phyloP scores from a whole-genome alignment of 345 rosid genomes.

The Eucalyptus dawsonii region DNA sequence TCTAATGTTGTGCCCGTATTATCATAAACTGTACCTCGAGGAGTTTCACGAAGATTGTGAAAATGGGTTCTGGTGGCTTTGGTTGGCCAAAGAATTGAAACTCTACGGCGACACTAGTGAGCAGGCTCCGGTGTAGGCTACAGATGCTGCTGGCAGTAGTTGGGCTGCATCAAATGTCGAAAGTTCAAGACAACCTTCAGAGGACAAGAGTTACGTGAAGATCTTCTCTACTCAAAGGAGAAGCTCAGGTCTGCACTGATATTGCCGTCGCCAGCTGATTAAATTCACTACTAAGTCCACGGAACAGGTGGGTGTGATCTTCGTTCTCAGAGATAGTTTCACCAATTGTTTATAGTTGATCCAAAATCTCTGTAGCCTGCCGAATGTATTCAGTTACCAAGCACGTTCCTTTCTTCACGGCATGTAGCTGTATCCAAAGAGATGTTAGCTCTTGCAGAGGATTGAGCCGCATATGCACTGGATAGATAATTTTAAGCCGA shows the following conservation, averaged over 20 bases:
- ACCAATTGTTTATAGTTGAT: not conserved
- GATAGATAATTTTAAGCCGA: not conserved
- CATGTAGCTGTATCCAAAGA: not conserved
- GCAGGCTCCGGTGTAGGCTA: not conserved
- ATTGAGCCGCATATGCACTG: not conserved
- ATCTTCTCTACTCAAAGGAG: not conserved
- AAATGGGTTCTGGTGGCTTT: not conserved
- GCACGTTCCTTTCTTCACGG: not conserved
- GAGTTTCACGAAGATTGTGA: not conserved
- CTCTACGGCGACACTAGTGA: not conserved
- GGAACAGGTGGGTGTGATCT: not conserved
- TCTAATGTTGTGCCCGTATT: too few species aligned
- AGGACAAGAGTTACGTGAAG: not conserved
- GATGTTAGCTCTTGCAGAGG: not conserved
- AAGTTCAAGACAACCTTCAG: not conserved
- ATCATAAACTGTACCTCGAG: not conserved
- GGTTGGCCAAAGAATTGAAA: not conserved
- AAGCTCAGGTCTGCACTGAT: not conserved
- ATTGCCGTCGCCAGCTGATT: not conserved
- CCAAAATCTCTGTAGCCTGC: not conserved
- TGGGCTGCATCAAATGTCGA: not conserved
- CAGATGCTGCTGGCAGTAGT: not conserved
- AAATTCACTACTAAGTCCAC: not conserved
- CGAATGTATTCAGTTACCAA: not conserved
- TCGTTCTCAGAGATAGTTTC: not conserved